Conservation (phyloP, 2,329 filamentous ascomycete species). For the Apiospora sp. region DNA sequence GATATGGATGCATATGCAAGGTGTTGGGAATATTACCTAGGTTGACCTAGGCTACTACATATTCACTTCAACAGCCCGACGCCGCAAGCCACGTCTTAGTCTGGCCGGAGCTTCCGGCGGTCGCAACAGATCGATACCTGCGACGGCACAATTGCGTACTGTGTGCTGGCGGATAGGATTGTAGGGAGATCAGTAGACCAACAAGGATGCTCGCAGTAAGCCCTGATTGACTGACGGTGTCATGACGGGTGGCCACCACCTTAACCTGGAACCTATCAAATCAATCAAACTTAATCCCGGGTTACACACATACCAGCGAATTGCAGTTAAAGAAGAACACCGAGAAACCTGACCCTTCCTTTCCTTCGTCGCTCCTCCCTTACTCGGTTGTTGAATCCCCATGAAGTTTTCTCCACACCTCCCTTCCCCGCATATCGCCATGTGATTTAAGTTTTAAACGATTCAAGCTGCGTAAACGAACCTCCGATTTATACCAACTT, state of each 20-base stretch:
- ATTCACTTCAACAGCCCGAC: slow-evolving; percentile 1
- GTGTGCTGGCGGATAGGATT: not conserved
- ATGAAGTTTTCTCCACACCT: not conserved
- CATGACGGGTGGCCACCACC: not conserved
- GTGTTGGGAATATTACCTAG: not conserved
- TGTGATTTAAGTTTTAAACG: not conserved
- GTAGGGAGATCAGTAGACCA: not conserved
- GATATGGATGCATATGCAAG: not conserved
- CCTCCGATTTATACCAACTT: not conserved
- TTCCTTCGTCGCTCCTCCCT: not conserved
- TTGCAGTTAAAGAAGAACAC: not conserved
- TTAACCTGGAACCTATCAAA: not conserved
- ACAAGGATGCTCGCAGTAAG: not conserved
- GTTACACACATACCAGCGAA: not conserved
- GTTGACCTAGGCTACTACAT: not conserved
- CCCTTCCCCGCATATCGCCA: slow-evolving; percentile 8
- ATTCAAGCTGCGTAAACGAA: not conserved
- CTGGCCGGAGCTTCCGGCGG: slow-evolving; percentile 2
- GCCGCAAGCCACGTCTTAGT: not conserved
- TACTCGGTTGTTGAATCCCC: not conserved
- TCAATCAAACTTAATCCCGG: not conserved
- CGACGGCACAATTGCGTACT: not conserved
- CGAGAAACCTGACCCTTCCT: not conserved
- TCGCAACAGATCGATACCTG: not conserved
- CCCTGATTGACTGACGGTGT: not conserved